These are phyloP conservation scores for Paecilomyces dactylethromorphus DNA, from an alignment of 2,329 filamentous ascomycete species.

Conservation along the genomic window DNA sequence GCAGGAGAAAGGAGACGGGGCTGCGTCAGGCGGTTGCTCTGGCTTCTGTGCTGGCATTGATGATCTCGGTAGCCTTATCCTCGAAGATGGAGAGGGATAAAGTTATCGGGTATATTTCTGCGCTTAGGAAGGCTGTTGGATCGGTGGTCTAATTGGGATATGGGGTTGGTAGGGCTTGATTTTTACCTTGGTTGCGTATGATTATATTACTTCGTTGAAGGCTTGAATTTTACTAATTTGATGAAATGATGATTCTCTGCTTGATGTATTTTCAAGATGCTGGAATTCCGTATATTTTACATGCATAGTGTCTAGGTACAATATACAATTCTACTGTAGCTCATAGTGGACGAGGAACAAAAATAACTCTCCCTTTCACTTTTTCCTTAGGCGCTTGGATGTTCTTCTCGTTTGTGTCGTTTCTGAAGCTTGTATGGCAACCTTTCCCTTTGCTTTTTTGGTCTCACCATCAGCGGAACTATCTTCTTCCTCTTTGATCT, in stretches of 20 bases:
- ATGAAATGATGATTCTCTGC: background rate
- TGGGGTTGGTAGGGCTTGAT: background rate
- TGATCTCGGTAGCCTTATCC: background rate
- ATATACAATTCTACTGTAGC: background rate
- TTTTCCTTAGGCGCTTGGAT: background rate
- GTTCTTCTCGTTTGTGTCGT: background rate
- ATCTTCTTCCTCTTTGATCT: slow-evolving; percentile 13
- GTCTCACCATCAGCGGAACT: background rate
- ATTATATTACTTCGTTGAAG: background rate
- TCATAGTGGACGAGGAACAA: background rate
- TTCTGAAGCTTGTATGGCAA: slow-evolving; percentile 8
- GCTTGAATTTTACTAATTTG: background rate
- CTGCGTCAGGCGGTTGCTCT: background rate
- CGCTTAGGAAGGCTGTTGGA: background rate
- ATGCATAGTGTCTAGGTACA: too few relatives aligned
- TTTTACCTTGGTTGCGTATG: background rate
- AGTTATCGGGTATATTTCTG: background rate
- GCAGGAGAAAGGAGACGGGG: background rate
- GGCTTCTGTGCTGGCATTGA: background rate
- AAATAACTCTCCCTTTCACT: background rate
- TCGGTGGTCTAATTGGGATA: background rate
- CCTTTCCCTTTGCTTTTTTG: slow-evolving; percentile 5
- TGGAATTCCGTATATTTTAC: background rate
- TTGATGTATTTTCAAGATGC: background rate
- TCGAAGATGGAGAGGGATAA: background rate